A percentile compares a stretch with the other conserved stretches of the same genome.
Evolutionary conservation across 2,329 filamentous ascomycete genomes (phyloP).

Genomic region (Cladosporium sp.): DNA sequence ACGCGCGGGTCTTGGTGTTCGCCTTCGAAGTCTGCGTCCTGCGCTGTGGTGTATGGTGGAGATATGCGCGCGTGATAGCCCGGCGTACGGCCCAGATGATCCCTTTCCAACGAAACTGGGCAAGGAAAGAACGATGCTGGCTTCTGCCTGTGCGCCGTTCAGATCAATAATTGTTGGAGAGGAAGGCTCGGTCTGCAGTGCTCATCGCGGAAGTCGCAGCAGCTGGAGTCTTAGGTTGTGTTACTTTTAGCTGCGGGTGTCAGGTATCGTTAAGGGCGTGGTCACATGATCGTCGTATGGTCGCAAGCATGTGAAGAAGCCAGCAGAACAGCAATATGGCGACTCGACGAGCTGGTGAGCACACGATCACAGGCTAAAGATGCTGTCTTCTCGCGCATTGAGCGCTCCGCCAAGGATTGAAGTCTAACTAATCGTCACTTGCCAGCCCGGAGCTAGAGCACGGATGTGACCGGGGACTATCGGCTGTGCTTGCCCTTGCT

Average conservation of each 20-base stretch:
- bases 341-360: background rate
- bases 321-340: background rate
- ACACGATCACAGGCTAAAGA: slow-evolving; percentile 5
- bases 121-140: background rate
- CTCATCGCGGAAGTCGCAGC: slow-evolving; percentile 1
- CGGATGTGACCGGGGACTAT: background rate
- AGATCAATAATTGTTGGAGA: background rate
- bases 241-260: slow-evolving; percentile 6
- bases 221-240: slow-evolving; percentile 4
- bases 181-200: slow-evolving; percentile 4
- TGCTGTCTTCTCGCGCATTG: slow-evolving; percentile 6
- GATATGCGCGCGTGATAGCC: background rate
- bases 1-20: background rate
- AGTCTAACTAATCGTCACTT: slow-evolving; percentile 7
- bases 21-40: background rate
- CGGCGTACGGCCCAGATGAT: background rate
- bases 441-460: slow-evolving; percentile 6
- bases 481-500: background rate
- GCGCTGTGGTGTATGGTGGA: background rate
- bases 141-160: background rate
- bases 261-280: background rate
- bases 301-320: slow-evolving; percentile 4
- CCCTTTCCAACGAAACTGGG: background rate
- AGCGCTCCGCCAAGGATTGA: slow-evolving; percentile 5
- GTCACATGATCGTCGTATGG: slow-evolving; percentile 5